Base-by-base conservation (phyloP, 345 rosid species). In the Limnanthes douglasii region DNA sequence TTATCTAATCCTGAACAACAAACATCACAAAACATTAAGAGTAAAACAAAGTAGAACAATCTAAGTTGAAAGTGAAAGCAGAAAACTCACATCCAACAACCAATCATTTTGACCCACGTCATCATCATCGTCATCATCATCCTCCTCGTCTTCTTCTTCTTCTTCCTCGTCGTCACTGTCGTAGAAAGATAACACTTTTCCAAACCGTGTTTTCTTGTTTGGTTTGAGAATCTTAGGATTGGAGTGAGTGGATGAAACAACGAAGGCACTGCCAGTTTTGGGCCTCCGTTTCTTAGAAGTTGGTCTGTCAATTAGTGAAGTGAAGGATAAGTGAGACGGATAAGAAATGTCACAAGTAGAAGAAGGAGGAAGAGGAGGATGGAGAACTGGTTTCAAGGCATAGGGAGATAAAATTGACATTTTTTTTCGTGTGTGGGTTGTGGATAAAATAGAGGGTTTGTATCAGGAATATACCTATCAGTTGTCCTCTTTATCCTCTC, bases 181-280 rank as follows among this genome's bases (percentile, higher is more conserved):
- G 23, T 74, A 81, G 1, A 66, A 58, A 38, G 60, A 66, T 26
- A 71, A 39, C 2, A 39, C 40, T 35, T 66, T 68, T 4, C 90
- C 83, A 41, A 51, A 62, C 43, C 65, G 55, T 1, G 94, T 69
- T 65, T 72, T 83, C 45, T 62, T 61, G 43, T 79, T 74, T 15
- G 69, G 53, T 57, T 90, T 90, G 53, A 83, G 70, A 51, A 83
- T 74, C 63, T 61, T 72, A 32, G 93, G 72, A 31, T 72, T 77
- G 11, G 95, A 79, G 46, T 83, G 98, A 13, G 75, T 50, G 28
- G 74, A 62, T 18, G 49, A 50, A 8, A 66, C 75, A 58, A 68
- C 49, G 23, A 73, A 59, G 50, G 56, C 45, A 38, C 67, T 46
- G 5, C 37, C 32, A 24, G 39, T 54, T 27, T 51, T 18, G 3